Base-by-base conservation (phyloP, 2,329 filamentous ascomycete genomes). In the Ascochyta fabae region DNA sequence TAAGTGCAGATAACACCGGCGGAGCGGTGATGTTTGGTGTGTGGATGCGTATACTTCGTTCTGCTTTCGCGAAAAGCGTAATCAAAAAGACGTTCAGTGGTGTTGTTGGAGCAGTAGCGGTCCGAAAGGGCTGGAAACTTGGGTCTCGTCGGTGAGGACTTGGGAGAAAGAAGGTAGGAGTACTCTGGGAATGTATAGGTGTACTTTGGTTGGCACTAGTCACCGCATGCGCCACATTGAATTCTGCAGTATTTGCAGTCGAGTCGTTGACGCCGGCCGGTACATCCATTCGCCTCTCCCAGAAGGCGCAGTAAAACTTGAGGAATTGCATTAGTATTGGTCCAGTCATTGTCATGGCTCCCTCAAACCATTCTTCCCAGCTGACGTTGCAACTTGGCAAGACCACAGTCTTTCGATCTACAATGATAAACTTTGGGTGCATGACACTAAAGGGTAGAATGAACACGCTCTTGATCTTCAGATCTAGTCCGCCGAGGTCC, bases 301-400 rank as follows among this genome's bases (percentile, higher is more conserved):
- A 95, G n/a, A 91, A 88, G 1, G 77, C 71, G 8, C 79, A 70
- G 75, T 90, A 92, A 67, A 94, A 94, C 2, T 78, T 71, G 38
- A 89, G 61, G 35, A 95, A 82, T n/a, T 82, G 79, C 4, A 72
- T 64, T 0, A 92, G 85, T 0, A 88, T 79, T 0, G 81, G 78
- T 0, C 90, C 90, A 6, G 80, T 79, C 10, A 94, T 75, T 50
- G 86, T 85, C 3, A 94, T 77, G 52, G 88, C 91, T 0, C 88
- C 89, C 72, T 96, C 91, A 24, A 94, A 88, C 91, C 91, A 96
- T n/a, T 85, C 76, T 73, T 95, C 91, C 89, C 89, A 95, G 67
- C 89, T 92, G 4, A 96, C 85, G 65, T 96, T 96, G 74, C 90
- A 93, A 65, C 88, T 92, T 0, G 91, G 91, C 9, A 95, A 74